Percentiles rank a stretch among this genome's conserved stretches.
Conservation (phyloP, 495 filamentous ascomycete species). For the Durotheca rogersii region DNA sequence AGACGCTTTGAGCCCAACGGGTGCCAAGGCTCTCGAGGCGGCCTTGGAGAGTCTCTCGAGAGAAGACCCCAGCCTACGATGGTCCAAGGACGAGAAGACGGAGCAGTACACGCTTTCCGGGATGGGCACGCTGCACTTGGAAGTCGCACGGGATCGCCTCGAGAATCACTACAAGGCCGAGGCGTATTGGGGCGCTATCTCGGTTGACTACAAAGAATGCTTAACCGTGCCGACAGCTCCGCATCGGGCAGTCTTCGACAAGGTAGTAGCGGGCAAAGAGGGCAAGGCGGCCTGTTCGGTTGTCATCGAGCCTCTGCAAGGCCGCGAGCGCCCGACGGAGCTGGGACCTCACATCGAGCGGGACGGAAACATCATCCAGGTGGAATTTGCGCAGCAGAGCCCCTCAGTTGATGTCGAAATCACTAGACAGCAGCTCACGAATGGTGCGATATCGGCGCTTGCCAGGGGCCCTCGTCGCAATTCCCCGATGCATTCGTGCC, state of each 20-base stretch:
- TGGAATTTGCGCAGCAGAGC: constrained; percentile 45
- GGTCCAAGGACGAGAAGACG: constrained; percentile 82
- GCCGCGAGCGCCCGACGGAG: constrained; percentile 40
- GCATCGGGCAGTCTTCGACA: constrained; percentile 68
- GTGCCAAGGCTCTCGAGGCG: constrained; percentile 76
- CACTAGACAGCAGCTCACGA: constrained; percentile 66
- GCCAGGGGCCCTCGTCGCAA: constrained; percentile 76
- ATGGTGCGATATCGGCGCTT: constrained; percentile 81
- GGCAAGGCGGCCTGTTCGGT: constrained; percentile 76
- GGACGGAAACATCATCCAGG: constrained; percentile 62
- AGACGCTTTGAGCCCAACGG: constrained; percentile 76
- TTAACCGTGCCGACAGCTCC: constrained; percentile 54
- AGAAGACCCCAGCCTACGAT: constrained; percentile 92
- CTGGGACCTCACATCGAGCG: constrained; percentile 38
- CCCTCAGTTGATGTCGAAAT: constrained; percentile 59
- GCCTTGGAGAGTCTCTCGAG: constrained; percentile 73
- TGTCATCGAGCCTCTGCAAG: constrained; percentile 60
- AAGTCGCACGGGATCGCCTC: constrained; percentile 87
- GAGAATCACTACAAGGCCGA: constrained; percentile 85
- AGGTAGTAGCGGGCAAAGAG: constrained; percentile 73
- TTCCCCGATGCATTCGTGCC: constrained; percentile 71
- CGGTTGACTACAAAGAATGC: constrained; percentile 92
- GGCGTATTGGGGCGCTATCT: constrained; percentile 88
- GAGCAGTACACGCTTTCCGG: constrained; percentile 91
- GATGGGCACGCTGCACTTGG: constrained; percentile 98